Evolutionary conservation across 1,284 basidiomycete species (phyloP).

Genomic region (Sparassis latifolia): DNA sequence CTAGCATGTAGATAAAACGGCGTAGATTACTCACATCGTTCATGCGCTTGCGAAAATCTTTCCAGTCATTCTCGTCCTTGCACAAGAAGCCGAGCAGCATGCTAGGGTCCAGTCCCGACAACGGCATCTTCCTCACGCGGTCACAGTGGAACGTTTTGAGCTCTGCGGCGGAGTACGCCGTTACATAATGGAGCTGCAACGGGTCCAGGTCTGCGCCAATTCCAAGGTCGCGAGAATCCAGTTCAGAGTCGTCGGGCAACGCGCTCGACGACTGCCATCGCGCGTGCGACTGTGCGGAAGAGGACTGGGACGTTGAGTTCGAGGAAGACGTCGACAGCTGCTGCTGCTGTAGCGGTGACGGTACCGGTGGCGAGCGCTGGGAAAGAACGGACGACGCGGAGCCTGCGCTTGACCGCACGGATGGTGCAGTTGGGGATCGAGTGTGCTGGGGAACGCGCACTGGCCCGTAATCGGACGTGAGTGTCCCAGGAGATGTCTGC

Average conservation of each 20-base stretch:
- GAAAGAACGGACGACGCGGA: constrained; percentile 54
- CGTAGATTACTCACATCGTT: constrained; percentile 44
- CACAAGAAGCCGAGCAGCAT: constrained; percentile 95
- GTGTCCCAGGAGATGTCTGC: constrained; percentile 18
- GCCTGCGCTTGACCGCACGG: constrained; percentile 34
- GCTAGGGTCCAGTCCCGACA: constrained; percentile 89
- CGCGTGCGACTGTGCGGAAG: constrained; percentile 27
- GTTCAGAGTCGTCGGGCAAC: constrained; percentile 27
- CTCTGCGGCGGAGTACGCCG: constrained; percentile 59
- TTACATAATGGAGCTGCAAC: constrained; percentile 51
- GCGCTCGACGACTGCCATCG: constrained; percentile 28
- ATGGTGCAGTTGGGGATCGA: constrained; percentile 44
- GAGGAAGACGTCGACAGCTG: constrained; percentile 41
- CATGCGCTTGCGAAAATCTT: constrained; percentile 72
- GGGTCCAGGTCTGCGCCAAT: constrained; percentile 35
- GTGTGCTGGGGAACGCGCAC: constrained; percentile 26
- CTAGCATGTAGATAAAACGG: background rate
- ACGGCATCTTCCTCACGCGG: constrained; percentile 86
- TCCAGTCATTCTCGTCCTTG: constrained; percentile 77
- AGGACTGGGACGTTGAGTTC: constrained; percentile 24
- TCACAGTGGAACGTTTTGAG: constrained; percentile 93
- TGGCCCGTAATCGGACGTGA: constrained; percentile 15
- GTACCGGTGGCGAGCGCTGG: constrained; percentile 43
- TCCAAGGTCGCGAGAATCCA: constrained; percentile 34
- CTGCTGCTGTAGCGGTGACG: constrained; percentile 56